These are phyloP conservation scores for Penicillium sp. DNA, from an alignment of 2,329 filamentous ascomycete genomes.

Conservation along the genomic window DNA sequence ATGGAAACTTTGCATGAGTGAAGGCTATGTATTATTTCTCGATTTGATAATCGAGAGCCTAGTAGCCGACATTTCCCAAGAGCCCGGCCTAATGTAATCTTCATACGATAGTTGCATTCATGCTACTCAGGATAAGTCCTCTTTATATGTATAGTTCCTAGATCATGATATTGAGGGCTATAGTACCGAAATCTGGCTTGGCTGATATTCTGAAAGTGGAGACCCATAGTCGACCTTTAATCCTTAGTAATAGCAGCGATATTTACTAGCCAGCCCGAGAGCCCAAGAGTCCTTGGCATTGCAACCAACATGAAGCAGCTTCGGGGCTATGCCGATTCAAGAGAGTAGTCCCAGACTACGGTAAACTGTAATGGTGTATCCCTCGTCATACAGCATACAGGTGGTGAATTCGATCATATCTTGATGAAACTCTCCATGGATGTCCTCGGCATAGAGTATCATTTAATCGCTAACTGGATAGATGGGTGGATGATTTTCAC, in stretches of 20 bases:
- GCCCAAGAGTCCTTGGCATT: background rate
- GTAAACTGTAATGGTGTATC: background rate
- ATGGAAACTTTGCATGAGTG: background rate
- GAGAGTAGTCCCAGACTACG: background rate
- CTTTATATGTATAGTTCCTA: background rate
- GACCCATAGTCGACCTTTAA: background rate
- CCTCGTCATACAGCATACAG: background rate
- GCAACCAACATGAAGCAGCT: background rate
- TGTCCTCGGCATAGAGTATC: background rate
- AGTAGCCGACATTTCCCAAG: too few species aligned
- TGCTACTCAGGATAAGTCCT: background rate
- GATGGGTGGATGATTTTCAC: background rate
- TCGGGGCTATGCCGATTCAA: background rate
- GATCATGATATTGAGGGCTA: background rate
- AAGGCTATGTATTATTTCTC: background rate
- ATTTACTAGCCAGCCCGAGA: background rate
- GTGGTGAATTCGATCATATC: background rate
- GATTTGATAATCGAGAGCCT: background rate
- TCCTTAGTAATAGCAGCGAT: background rate
- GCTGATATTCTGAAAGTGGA: background rate
- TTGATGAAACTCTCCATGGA: background rate
- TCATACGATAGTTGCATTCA: background rate
- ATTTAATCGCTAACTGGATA: background rate
- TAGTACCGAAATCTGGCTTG: background rate
- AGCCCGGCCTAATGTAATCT: background rate